These are phyloP conservation scores for Cercospora beticola DNA, from an alignment of 2,329 filamentous ascomycete species.

Conservation along the genomic window DNA sequence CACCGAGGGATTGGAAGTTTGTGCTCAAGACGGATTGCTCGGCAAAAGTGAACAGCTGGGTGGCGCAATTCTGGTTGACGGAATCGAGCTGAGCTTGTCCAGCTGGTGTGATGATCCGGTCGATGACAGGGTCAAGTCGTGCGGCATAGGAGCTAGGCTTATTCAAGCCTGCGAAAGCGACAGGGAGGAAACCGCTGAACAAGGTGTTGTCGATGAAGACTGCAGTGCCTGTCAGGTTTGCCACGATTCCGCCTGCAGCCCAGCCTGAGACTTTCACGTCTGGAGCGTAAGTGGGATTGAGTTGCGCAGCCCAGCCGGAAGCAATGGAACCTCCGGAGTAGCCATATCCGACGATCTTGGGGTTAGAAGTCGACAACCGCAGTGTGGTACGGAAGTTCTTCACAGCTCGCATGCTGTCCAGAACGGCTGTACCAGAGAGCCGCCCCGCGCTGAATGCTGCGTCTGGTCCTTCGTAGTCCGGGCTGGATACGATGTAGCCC, in stretches of 20 bases:
- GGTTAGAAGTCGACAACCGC: slow-evolving; percentile 22
- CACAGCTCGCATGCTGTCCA: slow-evolving; percentile 47
- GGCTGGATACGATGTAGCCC: slow-evolving; percentile 36
- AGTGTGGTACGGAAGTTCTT: slow-evolving; percentile 34
- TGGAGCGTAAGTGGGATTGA: slow-evolving; percentile 54
- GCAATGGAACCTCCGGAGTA: slow-evolving; percentile 58
- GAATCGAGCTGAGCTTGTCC: slow-evolving; percentile 23
- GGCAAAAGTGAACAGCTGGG: slow-evolving; percentile 29
- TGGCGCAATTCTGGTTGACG: slow-evolving; percentile 28
- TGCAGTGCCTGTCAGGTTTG: slow-evolving; percentile 39
- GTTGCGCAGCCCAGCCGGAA: slow-evolving; percentile 52
- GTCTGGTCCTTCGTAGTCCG: slow-evolving; percentile 46
- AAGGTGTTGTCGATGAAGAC: slow-evolving; percentile 30
- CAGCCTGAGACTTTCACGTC: slow-evolving; percentile 52
- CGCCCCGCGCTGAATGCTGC: slow-evolving; percentile 38
- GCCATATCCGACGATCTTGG: slow-evolving; percentile 50
- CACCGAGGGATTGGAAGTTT: slow-evolving; percentile 27
- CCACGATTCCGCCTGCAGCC: slow-evolving; percentile 51
- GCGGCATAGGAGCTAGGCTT: slow-evolving; percentile 30
- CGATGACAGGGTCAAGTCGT: slow-evolving; percentile 22
- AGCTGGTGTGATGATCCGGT: slow-evolving; percentile 26
- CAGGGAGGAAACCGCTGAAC: slow-evolving; percentile 34
- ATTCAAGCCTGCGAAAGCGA: slow-evolving; percentile 27
- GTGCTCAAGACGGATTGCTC: slow-evolving; percentile 23
- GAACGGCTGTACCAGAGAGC: slow-evolving; percentile 43